phyloP scores from a whole-genome alignment of 352 stramenopile species.

The Phytophthora citrophthora region DNA sequence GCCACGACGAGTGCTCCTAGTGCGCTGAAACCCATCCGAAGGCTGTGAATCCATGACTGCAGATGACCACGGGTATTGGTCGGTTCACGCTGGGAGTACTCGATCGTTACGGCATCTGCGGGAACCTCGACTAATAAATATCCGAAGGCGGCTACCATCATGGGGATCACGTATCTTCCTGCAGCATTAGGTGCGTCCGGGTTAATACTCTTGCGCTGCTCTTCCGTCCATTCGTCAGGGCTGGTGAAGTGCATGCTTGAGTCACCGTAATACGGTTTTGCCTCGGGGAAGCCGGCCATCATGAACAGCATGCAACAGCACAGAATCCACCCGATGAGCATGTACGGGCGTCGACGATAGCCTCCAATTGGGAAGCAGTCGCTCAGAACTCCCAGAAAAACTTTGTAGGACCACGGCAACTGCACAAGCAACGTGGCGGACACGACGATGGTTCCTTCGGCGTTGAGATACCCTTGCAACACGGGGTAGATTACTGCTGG shows the following conservation, averaged over 20 bases:
- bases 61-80: conserved; percentile 49
- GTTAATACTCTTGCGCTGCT: conserved; percentile 52
- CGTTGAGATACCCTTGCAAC: conserved; percentile 63
- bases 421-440: conserved; percentile 56
- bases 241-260: conserved; percentile 37
- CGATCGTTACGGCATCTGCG: conserved; percentile 67
- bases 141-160: conserved; percentile 77
- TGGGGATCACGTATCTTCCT: conserved; percentile 62
- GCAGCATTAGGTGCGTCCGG: conserved; percentile 38
- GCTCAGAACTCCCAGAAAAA: conserved; percentile 63
- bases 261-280: conserved; percentile 57
- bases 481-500: conserved; percentile 62
- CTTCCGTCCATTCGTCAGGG: conserved; percentile 40
- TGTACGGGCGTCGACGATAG: conserved; percentile 64
- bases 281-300: conserved; percentile 46
- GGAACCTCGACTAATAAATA: conserved; percentile 68
- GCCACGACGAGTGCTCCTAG: conserved; percentile 53
- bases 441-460: conserved; percentile 58
- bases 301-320: conserved; percentile 56
- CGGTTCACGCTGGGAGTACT: conserved; percentile 64
- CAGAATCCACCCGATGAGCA: conserved; percentile 60
- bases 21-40: conserved; percentile 55
- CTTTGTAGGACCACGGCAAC: conserved; percentile 66
- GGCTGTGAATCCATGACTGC: conserved; percentile 66
- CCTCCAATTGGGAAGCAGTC: conserved; percentile 69